Conservation (phyloP, 2,329 filamentous ascomycete genomes). For the Emericellopsis atlantica region DNA sequence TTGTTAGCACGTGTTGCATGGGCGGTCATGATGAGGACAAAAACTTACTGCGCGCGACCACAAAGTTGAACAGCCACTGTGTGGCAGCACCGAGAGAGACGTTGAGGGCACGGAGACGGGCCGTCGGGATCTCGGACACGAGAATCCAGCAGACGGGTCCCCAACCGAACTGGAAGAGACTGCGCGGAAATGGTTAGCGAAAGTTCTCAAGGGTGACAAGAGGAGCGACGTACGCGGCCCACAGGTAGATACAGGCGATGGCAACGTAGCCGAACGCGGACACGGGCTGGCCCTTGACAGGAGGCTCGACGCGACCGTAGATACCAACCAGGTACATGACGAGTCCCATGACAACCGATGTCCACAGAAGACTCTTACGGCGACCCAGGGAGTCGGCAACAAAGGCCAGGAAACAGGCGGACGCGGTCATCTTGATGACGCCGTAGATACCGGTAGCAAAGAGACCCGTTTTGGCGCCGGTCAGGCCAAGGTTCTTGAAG, state of each 20-base stretch:
- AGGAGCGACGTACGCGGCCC: conserved; percentile 37
- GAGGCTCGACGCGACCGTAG: conserved; percentile 51
- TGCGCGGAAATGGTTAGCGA: conserved; percentile 2
- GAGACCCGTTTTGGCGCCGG: conserved; percentile 40
- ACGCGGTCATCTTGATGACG: conserved; percentile 55
- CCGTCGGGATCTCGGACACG: conserved; percentile 54
- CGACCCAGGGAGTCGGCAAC: conserved; percentile 59
- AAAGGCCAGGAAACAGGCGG: conserved; percentile 51
- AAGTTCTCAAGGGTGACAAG: not conserved
- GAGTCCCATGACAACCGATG: conserved; percentile 45
- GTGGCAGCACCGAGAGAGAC: conserved; percentile 56
- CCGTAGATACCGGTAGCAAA: conserved; percentile 67
- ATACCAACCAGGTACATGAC: conserved; percentile 62
- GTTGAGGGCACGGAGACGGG: conserved; percentile 52
- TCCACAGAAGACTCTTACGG: conserved; percentile 47
- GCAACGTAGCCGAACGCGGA: conserved; percentile 54
- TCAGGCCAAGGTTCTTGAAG: conserved; percentile 52
- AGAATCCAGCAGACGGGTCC: conserved; percentile 64
- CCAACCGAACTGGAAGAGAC: conserved; percentile 58
- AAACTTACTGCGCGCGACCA: conserved; percentile 44
- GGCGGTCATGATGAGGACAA: not conserved
- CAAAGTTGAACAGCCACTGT: conserved; percentile 65
- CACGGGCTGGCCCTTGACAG: conserved; percentile 34
- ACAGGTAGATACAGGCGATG: conserved; percentile 60
- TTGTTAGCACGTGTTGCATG: not conserved